Evolutionary conservation across 345 rosid species (phyloP), one percentile per base, ranked within the genome.

Genomic region (Litchi chinensis): DNA sequence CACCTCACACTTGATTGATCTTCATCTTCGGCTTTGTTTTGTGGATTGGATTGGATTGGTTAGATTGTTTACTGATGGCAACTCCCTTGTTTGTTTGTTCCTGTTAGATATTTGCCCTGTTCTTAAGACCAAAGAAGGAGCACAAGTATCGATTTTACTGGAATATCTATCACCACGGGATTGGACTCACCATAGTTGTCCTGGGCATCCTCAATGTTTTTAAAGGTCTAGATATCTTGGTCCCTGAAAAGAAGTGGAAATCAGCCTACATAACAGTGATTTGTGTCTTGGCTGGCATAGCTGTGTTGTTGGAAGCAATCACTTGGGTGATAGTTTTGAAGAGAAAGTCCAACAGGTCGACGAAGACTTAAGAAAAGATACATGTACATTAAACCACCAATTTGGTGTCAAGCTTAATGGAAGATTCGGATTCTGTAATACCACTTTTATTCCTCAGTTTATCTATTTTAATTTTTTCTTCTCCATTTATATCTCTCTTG

Each of bases 51-150:
- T 28, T 28, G 32, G 37, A 32, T 32, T 32, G 37, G 37, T 32
- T 63, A 46, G 56, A 60, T 54, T 32, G 6, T 54, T 12, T 54
- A 40, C 63, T 79, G 75, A 76, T 50, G 43, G 67, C 5, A 44
- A 64, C 70, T 62, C 28, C 24, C 8, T 32, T 32, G 37, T 32
- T 39, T 75, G 50, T 48, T 78, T 76, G 26, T 76, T 41, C 68
- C 21, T 81, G 56, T 8, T 80, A 91, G 98, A 81, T 93, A 11
- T 93, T 94, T 71, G 98, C 97, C 0, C 66, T 94, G 90, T 78
- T 93, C 69, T 76, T 93, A 73, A 85, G 98, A 74, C 98, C 98
- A 0, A 87, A 88, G 77, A 94, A 94, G 87, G 97, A 94, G 76
- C 95, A 93, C 90, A 94, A 94, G 79, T 89, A 67, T 73, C 73